A percentile compares a stretch with the other conserved stretches of the same genome.
phyloP scores from a whole-genome alignment of 371 early-diverging fungal species.

The Entomophthora muscae region DNA sequence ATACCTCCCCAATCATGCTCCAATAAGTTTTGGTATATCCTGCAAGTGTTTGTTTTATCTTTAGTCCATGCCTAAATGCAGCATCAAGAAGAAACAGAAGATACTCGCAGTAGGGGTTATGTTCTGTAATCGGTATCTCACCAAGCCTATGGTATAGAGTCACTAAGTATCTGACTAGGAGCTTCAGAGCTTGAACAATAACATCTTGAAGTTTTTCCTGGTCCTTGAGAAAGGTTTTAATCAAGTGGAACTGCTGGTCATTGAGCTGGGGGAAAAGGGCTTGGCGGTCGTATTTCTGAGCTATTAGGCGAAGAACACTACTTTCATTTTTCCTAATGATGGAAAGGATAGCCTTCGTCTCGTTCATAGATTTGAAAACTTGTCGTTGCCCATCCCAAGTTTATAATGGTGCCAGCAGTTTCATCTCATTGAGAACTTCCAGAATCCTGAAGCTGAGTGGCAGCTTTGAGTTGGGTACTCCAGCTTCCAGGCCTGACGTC shows the following conservation, averaged over 20 bases:
- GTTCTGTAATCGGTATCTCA: background rate
- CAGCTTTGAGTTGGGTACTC: too few species aligned
- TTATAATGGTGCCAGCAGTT: too few species aligned
- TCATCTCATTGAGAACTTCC: too few species aligned
- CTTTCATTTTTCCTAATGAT: background rate
- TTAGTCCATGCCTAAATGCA: constrained; percentile 4
- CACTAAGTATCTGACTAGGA: background rate
- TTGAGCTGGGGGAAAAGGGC: background rate
- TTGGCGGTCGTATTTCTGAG: background rate
- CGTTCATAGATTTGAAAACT: background rate
- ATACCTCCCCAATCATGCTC: constrained; percentile 1
- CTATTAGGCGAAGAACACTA: background rate
- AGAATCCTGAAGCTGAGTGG: too few species aligned
- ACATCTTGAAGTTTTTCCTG: background rate
- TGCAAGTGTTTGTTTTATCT: background rate
- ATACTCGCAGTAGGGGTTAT: background rate
- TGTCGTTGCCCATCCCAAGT: too few species aligned
- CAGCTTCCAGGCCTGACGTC: too few species aligned
- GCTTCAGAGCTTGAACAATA: background rate
- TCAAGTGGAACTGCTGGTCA: background rate
- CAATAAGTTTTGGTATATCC: constrained; percentile 1
- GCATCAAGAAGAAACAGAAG: background rate
- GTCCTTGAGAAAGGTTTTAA: background rate
- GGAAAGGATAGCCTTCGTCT: background rate
- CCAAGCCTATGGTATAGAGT: background rate